Conservation (phyloP, 164 flowering plant species). For the Berberis thunbergii region DNA sequence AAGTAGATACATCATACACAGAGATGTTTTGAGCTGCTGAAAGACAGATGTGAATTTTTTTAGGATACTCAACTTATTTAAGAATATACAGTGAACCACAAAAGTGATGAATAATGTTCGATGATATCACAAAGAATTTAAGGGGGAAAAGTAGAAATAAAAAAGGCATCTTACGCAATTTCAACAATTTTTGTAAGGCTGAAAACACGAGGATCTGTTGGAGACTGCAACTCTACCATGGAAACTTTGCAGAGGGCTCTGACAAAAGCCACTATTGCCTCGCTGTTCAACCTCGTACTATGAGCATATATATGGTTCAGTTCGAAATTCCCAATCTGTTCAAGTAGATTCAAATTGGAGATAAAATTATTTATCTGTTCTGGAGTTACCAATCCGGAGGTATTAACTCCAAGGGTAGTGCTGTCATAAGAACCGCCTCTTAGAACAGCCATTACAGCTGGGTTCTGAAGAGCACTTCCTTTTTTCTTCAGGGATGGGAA, state of each 20-base stretch:
- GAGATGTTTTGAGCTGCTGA: too few species aligned
- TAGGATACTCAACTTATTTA: too few species aligned
- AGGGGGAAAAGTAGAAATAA: neutral
- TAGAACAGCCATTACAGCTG: constrained; percentile 88
- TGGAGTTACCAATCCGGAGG: constrained; percentile 59
- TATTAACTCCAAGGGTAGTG: constrained; percentile 42
- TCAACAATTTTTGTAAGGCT: constrained; percentile 97
- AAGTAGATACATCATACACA: too few species aligned
- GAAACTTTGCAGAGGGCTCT: constrained; percentile 94
- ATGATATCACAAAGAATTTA: neutral
- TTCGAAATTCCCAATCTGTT: constrained; percentile 92
- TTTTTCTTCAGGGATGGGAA: constrained; percentile 63
- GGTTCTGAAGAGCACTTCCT: constrained; percentile 72
- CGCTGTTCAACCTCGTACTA: constrained; percentile 94
- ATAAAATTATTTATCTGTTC: constrained; percentile 86
- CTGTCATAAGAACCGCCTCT: constrained; percentile 99
- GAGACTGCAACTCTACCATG: constrained; percentile 92
- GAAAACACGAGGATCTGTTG: constrained; percentile 96
- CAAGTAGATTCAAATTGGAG: constrained; percentile 86
- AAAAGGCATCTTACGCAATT: constrained; percentile 68
- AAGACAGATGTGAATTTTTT: too few species aligned
- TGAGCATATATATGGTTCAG: constrained; percentile 95
- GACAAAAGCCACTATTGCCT: constrained; percentile 94
- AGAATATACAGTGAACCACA: too few species aligned
- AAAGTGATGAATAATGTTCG: too few species aligned